phyloP scores from a whole-genome alignment of 2,329 filamentous ascomycete species.

The Trichoderma oligosporum region DNA sequence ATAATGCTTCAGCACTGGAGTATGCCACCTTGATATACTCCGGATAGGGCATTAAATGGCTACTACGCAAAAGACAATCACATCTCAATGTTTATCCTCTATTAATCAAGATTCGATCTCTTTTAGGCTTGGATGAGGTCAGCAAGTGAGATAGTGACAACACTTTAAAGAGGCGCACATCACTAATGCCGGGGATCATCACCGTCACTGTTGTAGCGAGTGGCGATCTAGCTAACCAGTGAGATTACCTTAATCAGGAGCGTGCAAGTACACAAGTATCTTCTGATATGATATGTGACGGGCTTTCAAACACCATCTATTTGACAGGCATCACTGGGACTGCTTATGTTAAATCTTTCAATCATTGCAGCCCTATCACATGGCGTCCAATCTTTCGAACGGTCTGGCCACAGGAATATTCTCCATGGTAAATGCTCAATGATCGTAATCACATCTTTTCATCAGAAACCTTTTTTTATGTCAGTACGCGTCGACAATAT shows the following conservation, averaged over 20 bases:
- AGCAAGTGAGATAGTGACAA: too few relatives aligned
- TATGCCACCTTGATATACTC: too few relatives aligned
- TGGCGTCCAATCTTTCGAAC: neutral
- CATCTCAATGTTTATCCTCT: neutral
- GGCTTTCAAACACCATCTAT: neutral
- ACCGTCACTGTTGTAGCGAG: neutral
- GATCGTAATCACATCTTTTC: neutral
- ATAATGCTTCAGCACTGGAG: too few relatives aligned
- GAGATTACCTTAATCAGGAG: neutral
- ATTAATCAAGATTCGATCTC: neutral
- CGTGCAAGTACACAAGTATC: neutral
- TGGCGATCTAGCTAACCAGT: neutral
- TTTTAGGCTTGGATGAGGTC: neutral
- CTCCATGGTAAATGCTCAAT: neutral
- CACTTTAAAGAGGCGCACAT: neutral
- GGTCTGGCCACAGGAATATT: neutral
- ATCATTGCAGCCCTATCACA: neutral
- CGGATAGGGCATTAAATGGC: too few relatives aligned
- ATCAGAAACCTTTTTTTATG: neutral
- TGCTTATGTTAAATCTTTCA: neutral
- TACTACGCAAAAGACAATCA: neutral
- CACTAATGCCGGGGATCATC: neutral
- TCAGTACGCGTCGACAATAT: too few relatives aligned
- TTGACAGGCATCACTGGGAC: neutral
- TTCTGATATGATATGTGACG: slow-evolving; percentile 12